These are phyloP conservation scores for Alloteropsis angusta DNA, from an alignment of 202 grass and related monocot genomes.

Conservation along the genomic window DNA sequence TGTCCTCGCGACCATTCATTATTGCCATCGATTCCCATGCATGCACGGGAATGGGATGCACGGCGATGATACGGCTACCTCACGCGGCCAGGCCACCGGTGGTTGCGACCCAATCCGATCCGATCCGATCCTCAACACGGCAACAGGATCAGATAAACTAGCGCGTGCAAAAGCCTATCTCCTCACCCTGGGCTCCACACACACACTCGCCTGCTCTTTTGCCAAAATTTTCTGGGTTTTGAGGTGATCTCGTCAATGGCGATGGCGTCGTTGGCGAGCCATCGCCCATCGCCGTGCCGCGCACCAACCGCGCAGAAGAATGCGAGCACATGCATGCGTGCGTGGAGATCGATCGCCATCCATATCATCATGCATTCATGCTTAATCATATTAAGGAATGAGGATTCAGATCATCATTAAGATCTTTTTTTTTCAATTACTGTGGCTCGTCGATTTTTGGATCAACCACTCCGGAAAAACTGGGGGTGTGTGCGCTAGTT, in stretches of 20 bases:
- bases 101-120: background rate
- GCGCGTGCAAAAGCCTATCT: background rate
- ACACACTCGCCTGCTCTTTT: conserved; percentile 14
- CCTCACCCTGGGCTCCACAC: background rate
- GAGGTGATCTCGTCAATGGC: background rate
- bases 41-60: background rate
- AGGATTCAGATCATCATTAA: background rate
- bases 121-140: background rate
- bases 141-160: background rate
- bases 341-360: too few relatives aligned
- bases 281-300: background rate
- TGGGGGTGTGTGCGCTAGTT: background rate
- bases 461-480: background rate
- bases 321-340: background rate
- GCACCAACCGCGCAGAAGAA: background rate
- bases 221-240: background rate
- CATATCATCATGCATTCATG: background rate
- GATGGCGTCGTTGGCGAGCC: background rate
- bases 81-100: background rate
- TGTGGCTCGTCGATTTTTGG: background rate
- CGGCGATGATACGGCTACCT: background rate
- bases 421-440: background rate
- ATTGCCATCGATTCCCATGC: background rate
- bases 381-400: too few relatives aligned
- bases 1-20: background rate